Evolutionary conservation across 768 basidiomycete genomes (phyloP), one percentile per base, ranked within the genome.

Genomic region (Boletellus sp.): DNA sequence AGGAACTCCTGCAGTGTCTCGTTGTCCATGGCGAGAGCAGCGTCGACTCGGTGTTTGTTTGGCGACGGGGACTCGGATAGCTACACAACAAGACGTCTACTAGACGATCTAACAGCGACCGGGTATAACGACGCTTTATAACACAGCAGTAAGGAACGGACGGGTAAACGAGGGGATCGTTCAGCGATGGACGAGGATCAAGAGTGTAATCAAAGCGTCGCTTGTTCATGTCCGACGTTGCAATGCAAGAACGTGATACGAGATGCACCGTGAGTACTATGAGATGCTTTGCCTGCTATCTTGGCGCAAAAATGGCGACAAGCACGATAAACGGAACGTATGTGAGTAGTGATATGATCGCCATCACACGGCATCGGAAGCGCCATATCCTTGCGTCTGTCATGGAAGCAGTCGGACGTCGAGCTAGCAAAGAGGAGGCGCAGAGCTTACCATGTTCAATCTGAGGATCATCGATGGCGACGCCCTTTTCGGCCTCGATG

Each of bases 291-390:
- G 55, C 40, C 32, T 53, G 67, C 51, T 45, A 69, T 60, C 69
- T 68, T 54, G 65, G 65, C 8, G 61, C 81, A 62, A 84, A 87
- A 56, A 89, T 72, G 55, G 83, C 83, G 56, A 88, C 72, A 51
- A 85, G 78, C 55, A 86, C 72, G 64, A 90, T 83, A 66, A 90
- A 87, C 13, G 88, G 88, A 53, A 89, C 72, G 66, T 90, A 90
- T 19, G 86, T 88, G 64, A 89, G 62, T 33, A 89, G 56, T 35
- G 87, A 86, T 38, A 88, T 65, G 34, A 64, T 73, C 31, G 80
- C 72, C 85, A 88, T 84, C 55, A 87, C 69, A 38, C 88, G 85
- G 72, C 87, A 90, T 44, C 88, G 81, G 49, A 71, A 72, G 45
- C 87, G 80, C 88, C 88, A 90, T 32, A 79, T 77, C 59, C 73